Base-by-base conservation (phyloP, 2,329 filamentous ascomycete species). In the Claviceps sorghi region DNA sequence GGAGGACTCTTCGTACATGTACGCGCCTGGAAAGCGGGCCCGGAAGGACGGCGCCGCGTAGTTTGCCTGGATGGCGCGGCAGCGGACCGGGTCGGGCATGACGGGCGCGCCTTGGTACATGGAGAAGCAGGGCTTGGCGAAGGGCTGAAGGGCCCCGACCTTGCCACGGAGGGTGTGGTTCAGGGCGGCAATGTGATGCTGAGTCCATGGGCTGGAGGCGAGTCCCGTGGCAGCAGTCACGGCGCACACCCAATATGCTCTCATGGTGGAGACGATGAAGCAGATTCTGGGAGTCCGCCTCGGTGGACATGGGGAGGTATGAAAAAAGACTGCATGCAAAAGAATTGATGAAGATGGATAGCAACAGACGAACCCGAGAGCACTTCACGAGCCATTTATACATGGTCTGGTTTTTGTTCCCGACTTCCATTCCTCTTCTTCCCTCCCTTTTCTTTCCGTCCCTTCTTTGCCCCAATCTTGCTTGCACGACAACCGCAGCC, bases 1-100 rank as follows among this genome's bases (percentile, higher is more conserved):
- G n/a, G 55, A 50, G 11, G 53, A 57, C 22, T 54, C 47, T n/a
- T 58, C 55, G 52, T 58, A 58, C 56, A 57, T 57, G 52, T 58
- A 58, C 13, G 50, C 56, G 1, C 56, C 55, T 6, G 56, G 55
- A 11, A 53, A 49, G 21, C 53, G 38, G 26, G 41, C 34, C 7
- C 56, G 55, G 26, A 57, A 54, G 1, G 38, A 26, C n/a, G 56
- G 49, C 30, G 46, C 52, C 29, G 17, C 22, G 21, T 57, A 58
- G 17, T 54, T 49, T 43, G 45, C 52, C 41, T 55, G 53, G 17
- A 56, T 53, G 42, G 55, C 49, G 22, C 21, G 10, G 49, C 56
- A 58, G 6, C 50, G 22, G 5, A 26, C 52, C n/a, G 47, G 49
- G 22, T 57, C 46, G 5, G 52, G 50, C 5, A 2, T 17, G 10